Percentiles rank a stretch among this genome's conserved stretches.
phyloP scores from a whole-genome alignment of 768 basidiomycete species.

The Pluteus cervinus region DNA sequence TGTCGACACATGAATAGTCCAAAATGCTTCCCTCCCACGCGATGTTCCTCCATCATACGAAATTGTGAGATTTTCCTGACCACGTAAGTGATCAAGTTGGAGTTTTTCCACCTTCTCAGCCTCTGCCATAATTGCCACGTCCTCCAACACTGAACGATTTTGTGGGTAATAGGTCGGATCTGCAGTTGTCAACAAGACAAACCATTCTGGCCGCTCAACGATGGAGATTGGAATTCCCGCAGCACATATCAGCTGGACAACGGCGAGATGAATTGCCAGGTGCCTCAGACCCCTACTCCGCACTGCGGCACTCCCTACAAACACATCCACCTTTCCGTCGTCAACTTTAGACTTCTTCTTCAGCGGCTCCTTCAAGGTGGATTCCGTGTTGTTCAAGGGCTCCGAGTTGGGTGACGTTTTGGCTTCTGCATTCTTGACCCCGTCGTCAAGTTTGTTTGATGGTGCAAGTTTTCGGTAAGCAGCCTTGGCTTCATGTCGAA shows the following conservation, averaged over 20 bases:
- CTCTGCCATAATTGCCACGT: not conserved
- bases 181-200: not conserved
- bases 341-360: no score
- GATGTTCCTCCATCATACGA: constrained; percentile 22
- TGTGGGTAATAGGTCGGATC: not conserved
- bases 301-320: not conserved
- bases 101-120: not conserved
- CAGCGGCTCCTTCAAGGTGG: no score
- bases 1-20: constrained; percentile 26
- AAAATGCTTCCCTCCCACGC: constrained; percentile 17
- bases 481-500: no score
- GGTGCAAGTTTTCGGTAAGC: no score
- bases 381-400: no score
- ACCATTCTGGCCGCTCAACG: not conserved
- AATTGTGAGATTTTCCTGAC: not conserved
- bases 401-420: not conserved
- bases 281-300: not conserved
- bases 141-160: not conserved
- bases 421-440: no score
- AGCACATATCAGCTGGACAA: not conserved
- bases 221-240: not conserved
- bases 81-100: not conserved
- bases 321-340: no score
- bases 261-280: not conserved
- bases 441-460: constrained; percentile 1